A percentile compares a stretch with the other conserved stretches of the same genome.
Conservation (phyloP, 768 basidiomycete species). For the Boletus patriciae region DNA sequence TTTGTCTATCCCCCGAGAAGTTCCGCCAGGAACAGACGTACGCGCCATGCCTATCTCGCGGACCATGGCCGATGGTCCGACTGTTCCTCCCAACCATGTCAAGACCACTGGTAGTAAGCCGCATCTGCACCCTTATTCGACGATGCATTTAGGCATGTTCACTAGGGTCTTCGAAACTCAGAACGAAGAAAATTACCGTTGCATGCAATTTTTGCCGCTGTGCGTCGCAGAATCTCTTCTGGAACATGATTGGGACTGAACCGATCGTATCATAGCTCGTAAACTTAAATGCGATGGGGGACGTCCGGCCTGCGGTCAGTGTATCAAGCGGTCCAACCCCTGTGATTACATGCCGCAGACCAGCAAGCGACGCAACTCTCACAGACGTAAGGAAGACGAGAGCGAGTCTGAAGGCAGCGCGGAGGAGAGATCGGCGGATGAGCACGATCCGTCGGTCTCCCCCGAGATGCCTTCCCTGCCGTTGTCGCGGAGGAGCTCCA, state of each 20-base stretch:
- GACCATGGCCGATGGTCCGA: conserved; percentile 36
- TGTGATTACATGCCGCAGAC: conserved; percentile 79
- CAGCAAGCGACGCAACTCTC: conserved; percentile 69
- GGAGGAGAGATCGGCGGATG: conserved; percentile 56
- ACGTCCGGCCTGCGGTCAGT: conserved; percentile 79
- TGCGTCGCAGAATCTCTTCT: conserved; percentile 41
- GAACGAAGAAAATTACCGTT: conserved; percentile 84
- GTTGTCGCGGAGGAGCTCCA: conserved; percentile 38
- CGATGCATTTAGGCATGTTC: conserved; percentile 16
- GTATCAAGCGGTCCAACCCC: conserved; percentile 70
- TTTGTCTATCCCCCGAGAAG: conserved; percentile 47
- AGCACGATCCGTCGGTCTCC: conserved; percentile 56
- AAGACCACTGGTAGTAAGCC: conserved; percentile 40
- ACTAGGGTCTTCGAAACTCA: conserved; percentile 59
- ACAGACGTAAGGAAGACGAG: conserved; percentile 62
- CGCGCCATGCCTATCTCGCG: conserved; percentile 46
- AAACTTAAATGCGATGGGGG: conserved; percentile 89
- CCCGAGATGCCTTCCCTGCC: conserved; percentile 41
- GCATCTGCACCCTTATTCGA: conserved; percentile 7
- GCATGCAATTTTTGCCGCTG: conserved; percentile 92
- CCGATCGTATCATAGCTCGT: conserved; percentile 52
- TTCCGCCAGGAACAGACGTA: conserved; percentile 44
- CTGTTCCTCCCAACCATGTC: conserved; percentile 31
- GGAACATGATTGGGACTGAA: conserved; percentile 18
- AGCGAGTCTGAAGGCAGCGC: conserved; percentile 61